phyloP scores from a whole-genome alignment of 805 yeast genomes.

The Yamadazyma sp. region DNA sequence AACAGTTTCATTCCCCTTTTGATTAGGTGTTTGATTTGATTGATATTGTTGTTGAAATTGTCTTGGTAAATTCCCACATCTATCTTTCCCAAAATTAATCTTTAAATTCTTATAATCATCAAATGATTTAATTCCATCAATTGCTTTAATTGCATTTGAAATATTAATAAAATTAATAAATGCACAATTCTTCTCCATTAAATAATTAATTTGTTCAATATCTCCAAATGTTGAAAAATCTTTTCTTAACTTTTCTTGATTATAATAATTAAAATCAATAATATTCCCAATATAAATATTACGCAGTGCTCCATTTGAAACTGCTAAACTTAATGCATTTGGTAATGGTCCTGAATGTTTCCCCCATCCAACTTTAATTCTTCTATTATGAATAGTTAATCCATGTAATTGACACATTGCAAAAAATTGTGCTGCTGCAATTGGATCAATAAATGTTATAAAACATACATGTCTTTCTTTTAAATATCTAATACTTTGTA shows the following conservation, averaged over 20 bases:
- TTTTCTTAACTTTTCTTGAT: constrained; percentile 58
- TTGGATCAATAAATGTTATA: constrained; percentile 92
- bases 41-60: constrained; percentile 47
- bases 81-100: constrained; percentile 88
- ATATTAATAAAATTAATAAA: constrained; percentile 90
- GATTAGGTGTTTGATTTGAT: constrained; percentile 1
- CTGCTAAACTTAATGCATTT: constrained; percentile 83
- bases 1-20: too few species aligned
- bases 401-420: constrained; percentile 93
- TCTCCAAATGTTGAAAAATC: constrained; percentile 87
- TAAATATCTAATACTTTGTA: constrained; percentile 78
- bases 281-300: constrained; percentile 84
- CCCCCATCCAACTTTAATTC: constrained; percentile 96
- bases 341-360: constrained; percentile 92
- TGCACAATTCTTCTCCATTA: constrained; percentile 81
- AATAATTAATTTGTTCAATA: constrained; percentile 89
- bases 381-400: constrained; percentile 75
- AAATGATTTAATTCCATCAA: constrained; percentile 82
- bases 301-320: constrained; percentile 90
- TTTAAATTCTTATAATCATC: constrained; percentile 62
- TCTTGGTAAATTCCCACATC: constrained; percentile 93
- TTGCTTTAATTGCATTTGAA: constrained; percentile 86
- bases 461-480: constrained; percentile 89
- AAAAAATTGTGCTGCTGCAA: constrained; percentile 95
- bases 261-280: constrained; percentile 46